Conservation (phyloP, 2,329 filamentous ascomycete genomes). For the Fragosphaeria purpurea region DNA sequence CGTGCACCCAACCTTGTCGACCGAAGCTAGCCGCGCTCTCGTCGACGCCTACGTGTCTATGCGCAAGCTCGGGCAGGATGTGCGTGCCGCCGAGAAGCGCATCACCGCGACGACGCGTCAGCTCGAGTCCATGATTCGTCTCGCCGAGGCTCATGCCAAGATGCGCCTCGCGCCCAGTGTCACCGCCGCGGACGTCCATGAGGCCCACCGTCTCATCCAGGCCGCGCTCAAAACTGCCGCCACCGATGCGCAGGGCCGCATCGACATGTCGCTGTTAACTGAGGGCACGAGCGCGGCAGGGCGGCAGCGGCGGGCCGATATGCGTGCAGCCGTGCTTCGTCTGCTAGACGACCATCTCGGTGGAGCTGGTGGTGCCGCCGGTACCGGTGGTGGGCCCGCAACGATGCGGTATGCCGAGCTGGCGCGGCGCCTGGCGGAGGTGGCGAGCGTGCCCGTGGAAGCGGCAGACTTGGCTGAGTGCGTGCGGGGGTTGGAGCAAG, state of each 20-base stretch:
- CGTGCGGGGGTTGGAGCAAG: conserved; percentile 69
- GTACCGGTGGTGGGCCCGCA: conserved; percentile 47
- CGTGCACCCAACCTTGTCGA: conserved; percentile 72
- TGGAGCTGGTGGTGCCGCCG: too few species aligned
- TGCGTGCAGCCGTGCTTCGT: conserved; percentile 68
- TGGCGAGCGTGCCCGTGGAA: conserved; percentile 62
- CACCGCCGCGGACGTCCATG: conserved; percentile 70
- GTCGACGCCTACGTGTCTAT: conserved; percentile 86
- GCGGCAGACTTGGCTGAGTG: conserved; percentile 73
- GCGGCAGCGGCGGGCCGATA: conserved; percentile 67
- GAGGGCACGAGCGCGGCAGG: conserved; percentile 91
- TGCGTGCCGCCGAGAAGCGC: conserved; percentile 80
- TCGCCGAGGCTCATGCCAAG: conserved; percentile 92
- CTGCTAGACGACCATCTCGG: conserved; percentile 74
- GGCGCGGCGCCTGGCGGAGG: conserved; percentile 60
- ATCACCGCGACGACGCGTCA: conserved; percentile 97
- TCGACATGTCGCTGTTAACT: conserved; percentile 92
- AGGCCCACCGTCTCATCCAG: conserved; percentile 88
- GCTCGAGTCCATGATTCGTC: conserved; percentile 95
- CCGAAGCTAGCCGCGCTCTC: conserved; percentile 72
- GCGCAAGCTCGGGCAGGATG: conserved; percentile 83
- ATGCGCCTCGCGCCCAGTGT: conserved; percentile 80
- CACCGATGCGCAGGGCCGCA: conserved; percentile 86
- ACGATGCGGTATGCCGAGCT: conserved; percentile 72
- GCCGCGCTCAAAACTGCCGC: conserved; percentile 91